phyloP scores from a whole-genome alignment of 106 monocot genomes.

The Cymbidium sinense region DNA sequence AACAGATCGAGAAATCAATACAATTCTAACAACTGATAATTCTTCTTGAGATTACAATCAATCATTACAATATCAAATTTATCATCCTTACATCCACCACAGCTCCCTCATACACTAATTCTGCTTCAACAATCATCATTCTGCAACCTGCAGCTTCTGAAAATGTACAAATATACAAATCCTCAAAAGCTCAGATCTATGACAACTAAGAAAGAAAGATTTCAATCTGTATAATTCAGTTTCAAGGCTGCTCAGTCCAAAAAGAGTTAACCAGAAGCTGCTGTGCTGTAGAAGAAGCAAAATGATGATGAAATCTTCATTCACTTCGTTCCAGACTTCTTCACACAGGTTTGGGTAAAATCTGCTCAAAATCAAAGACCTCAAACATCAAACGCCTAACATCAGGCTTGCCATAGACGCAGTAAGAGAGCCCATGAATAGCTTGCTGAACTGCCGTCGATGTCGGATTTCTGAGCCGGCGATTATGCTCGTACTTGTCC shows the following conservation, averaged over 20 bases:
- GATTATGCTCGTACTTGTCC: conserved; percentile 88
- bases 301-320: neutral
- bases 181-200: no score
- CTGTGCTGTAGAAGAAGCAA: neutral
- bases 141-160: neutral
- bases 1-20: neutral
- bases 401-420: conserved; percentile 90
- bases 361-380: conserved; percentile 93
- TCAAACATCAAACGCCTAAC: conserved; percentile 95
- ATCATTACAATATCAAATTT: neutral
- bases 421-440: conserved; percentile 76
- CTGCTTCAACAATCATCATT: neutral
- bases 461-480: conserved; percentile 71
- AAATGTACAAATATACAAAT: no score
- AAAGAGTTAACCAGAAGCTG: neutral
- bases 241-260: neutral
- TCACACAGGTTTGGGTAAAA: conserved; percentile 75
- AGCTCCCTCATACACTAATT: neutral
- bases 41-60: neutral
- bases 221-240: no score
- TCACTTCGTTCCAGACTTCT: neutral
- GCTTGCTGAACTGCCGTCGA: conserved; percentile 88
- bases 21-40: neutral
- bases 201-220: no score
- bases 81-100: neutral